Evolutionary conservation across 306 rosid genomes (phyloP), one percentile per base, ranked within the genome.

Genomic region (Castanea sativa): DNA sequence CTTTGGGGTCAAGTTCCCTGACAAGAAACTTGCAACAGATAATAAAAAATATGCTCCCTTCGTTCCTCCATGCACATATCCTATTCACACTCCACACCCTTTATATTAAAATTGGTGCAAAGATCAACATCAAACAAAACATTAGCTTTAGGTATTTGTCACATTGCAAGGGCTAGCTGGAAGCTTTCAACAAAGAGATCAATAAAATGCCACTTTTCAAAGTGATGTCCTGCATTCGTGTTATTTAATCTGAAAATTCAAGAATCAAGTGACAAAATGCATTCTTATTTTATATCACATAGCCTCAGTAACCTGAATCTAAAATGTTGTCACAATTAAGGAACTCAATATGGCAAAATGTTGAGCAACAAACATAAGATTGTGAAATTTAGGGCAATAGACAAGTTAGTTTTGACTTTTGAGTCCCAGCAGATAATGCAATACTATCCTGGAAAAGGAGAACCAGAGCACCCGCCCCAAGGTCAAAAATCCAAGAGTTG

Each of bases 401-500:
- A 76, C 77, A 63, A 80, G 68, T 33, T 69, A 61, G 76, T 73
- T 55, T 23, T 33, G 69, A 61, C 73, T 73, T 55, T 23, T 33
- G 45, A 16, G 53, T 73, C 73, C 25, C 33, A 45, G 79, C 25
- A 77, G 71, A 70, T 32, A 70, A 76, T 55, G 45, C 65, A 4
- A 30, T 29, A 56, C 29, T 25, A 2, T 75, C 63, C 30, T 1
- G 45, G 43, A 16, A 71, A 65, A 69, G 53, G 5, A 45, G 45
- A 20, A 69, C 33, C 51, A 70, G 70, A 41, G 79, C 69, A 79
- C 49, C 79, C 6, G 25, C 27, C 43, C 71, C 25, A 53, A 63
- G 23, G 60, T 18, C 78, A 53, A 73, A 65, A 78, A 71, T 79
- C 69, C 68, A 67, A 13, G 70, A 75, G 84, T 77, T 57, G 67